phyloP scores from a whole-genome alignment of 345 rosid genomes.

The Pugionium cornutum region DNA sequence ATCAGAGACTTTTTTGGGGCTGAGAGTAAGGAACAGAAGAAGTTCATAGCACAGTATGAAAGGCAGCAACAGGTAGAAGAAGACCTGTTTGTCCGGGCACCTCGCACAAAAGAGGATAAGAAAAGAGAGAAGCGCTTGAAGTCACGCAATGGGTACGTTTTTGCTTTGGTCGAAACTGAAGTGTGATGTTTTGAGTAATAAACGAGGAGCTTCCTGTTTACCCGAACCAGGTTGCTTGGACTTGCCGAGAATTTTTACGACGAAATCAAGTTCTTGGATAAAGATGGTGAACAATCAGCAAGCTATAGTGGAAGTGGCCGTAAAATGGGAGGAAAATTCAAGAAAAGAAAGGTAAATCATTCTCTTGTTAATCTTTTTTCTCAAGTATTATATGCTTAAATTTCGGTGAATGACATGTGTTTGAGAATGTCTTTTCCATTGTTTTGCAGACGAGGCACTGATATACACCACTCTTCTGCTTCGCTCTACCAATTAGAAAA shows the following conservation, averaged over 20 bases:
- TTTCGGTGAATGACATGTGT: too few species aligned
- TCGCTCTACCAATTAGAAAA: constrained; percentile 13
- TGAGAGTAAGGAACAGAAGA: constrained; percentile 68
- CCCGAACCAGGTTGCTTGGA: constrained; percentile 64
- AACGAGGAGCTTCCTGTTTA: background rate
- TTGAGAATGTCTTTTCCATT: constrained; percentile 21
- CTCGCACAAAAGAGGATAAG: constrained; percentile 71
- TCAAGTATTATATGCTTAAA: background rate
- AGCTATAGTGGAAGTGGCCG: constrained; percentile 23
- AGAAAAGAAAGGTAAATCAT: constrained; percentile 64
- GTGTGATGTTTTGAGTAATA: constrained; percentile 25
- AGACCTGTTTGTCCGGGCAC: constrained; percentile 74
- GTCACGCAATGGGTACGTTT: constrained; percentile 80
- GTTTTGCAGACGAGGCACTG: constrained; percentile 37
- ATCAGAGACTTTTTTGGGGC: constrained; percentile 61
- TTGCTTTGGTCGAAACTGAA: constrained; percentile 1
- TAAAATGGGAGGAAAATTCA: constrained; percentile 48
- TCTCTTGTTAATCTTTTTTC: background rate
- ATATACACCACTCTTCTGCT: constrained; percentile 6
- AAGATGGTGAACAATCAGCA: constrained; percentile 35
- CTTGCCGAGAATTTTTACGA: constrained; percentile 69
- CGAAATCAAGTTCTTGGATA: constrained; percentile 63
- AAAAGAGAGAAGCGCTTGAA: constrained; percentile 67
- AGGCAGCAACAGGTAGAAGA: constrained; percentile 71
- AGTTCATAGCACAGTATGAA: constrained; percentile 59